Evolutionary conservation across 805 yeast genomes (phyloP), one percentile per base, ranked within the genome.

Genomic region (Wickerhamomyces chaumierensis): DNA sequence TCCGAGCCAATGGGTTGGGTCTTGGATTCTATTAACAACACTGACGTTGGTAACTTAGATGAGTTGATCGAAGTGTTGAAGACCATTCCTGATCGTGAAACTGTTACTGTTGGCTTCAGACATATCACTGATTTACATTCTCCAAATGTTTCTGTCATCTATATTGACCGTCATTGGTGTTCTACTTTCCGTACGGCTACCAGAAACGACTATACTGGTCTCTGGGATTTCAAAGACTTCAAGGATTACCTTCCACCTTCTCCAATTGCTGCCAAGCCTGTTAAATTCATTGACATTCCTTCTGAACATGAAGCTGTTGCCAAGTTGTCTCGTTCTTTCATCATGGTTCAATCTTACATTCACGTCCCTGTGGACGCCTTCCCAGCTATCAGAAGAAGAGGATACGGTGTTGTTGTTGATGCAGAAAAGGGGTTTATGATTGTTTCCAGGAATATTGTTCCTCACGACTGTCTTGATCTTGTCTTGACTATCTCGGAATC

Each of bases 81-180:
- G 48, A 44, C 49, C 2, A 78, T 87, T 13, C 94, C 95, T 1
- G 95, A 87, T 55, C 66, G 77, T 35, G 68, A 77, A 36, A 74
- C 81, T 49, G 81, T 88, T 3, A 64, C 86, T 2, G 70, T 82
- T 18, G 64, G 76, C 41, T 83, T 73, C 59, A 78, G 88, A 45
- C 92, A 85, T 57, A 69, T 86, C 35, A 70, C 85, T 2, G 95
- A 86, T 53, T 66, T 81, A 44, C 95, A 87, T 57, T 72, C 86
- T 2, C 81, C 81, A 29, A 65, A 71, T 35, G 71, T 81, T 28
- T 67, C 75, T n/a, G 72, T 81, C 2, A 67, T 82, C 11, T 75
- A 71, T 49, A 70, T 87, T 37, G 95, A 86, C 52, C 75, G 95
- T 46, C 95, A 85, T 60, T 87, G 95, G 95, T 66, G 71, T 40